Conservation (phyloP, 495 filamentous ascomycete species). For the Aspergillus haitiensis region DNA sequence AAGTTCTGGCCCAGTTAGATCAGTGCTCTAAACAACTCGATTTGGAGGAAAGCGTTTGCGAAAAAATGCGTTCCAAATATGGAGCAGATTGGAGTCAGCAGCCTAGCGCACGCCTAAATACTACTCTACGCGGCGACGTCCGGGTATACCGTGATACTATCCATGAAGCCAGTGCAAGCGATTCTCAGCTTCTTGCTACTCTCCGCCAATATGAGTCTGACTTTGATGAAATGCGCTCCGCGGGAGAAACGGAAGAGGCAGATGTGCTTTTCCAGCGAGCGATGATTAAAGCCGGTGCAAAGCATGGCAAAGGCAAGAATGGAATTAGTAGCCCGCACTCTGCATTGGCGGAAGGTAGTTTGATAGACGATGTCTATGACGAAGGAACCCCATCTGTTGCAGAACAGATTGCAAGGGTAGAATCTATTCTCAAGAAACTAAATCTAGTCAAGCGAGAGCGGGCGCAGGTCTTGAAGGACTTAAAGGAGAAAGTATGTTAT, state of each 20-base stretch:
- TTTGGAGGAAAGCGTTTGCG: constrained; percentile 95
- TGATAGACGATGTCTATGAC: constrained; percentile 89
- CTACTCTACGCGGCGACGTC: constrained; percentile 82
- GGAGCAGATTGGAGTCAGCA: constrained; percentile 96
- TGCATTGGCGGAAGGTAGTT: constrained; percentile 63
- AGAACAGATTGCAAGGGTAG: constrained; percentile 85
- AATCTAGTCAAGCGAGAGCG: constrained; percentile 90
- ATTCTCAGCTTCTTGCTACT: constrained; percentile 80
- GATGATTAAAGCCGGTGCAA: constrained; percentile 64
- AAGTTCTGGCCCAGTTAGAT: constrained; percentile 69
- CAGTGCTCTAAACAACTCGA: constrained; percentile 83
- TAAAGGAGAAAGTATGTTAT: constrained; percentile 85
- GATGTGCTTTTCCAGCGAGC: constrained; percentile 88
- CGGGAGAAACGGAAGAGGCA: constrained; percentile 83
- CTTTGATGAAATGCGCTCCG: constrained; percentile 93
- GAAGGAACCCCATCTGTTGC: constrained; percentile 75
- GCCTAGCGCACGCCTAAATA: constrained; percentile 84
- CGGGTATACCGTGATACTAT: constrained; percentile 82
- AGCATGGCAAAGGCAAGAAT: constrained; percentile 61
- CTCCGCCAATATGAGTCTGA: constrained; percentile 80
- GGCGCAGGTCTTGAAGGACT: constrained; percentile 86
- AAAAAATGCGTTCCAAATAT: constrained; percentile 99
- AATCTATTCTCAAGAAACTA: constrained; percentile 87
- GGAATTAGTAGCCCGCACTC: constrained; percentile 60
- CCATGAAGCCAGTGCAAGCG: constrained; percentile 85